Conservation (phyloP, 192 early-diverging fungal species). For the Dissophora ornata region DNA sequence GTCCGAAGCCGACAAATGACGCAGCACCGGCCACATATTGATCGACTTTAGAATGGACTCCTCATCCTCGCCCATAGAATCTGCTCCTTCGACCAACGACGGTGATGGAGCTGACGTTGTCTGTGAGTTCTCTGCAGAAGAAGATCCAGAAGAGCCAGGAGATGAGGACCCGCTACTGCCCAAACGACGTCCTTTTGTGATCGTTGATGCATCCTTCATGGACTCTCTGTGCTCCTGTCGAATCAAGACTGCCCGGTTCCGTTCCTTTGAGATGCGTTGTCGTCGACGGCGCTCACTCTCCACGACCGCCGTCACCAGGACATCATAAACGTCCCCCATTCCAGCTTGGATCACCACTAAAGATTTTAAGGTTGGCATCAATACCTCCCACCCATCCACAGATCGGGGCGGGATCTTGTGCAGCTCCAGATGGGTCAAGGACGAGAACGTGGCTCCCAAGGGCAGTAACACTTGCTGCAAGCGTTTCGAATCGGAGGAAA, state of each 20-base stretch:
- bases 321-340: conserved; percentile 61
- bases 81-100: not conserved
- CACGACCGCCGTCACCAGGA: conserved; percentile 55
- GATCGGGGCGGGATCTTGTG: conserved; percentile 58
- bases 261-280: conserved; percentile 20
- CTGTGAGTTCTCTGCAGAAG: conserved; percentile 21
- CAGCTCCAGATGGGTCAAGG: conserved; percentile 62
- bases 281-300: conserved; percentile 49
- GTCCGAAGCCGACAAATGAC: conserved; percentile 60
- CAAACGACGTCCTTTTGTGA: conserved; percentile 5
- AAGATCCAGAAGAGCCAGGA: conserved; percentile 1
- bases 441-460: conserved; percentile 51
- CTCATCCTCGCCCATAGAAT: conserved; percentile 21
- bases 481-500: not conserved
- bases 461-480: conserved; percentile 17
- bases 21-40: conserved; percentile 54
- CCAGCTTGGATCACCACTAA: conserved; percentile 55
- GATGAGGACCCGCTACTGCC: not conserved
- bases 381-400: conserved; percentile 59
- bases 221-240: conserved; percentile 47
- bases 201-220: conserved; percentile 27
- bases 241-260: conserved; percentile 41
- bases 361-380: conserved; percentile 56
- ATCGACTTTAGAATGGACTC: conserved; percentile 29
- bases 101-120: conserved; percentile 34